Evolutionary conservation across 2,329 filamentous ascomycete genomes (phyloP).

Genomic region (Dichotomopilus funicola): DNA sequence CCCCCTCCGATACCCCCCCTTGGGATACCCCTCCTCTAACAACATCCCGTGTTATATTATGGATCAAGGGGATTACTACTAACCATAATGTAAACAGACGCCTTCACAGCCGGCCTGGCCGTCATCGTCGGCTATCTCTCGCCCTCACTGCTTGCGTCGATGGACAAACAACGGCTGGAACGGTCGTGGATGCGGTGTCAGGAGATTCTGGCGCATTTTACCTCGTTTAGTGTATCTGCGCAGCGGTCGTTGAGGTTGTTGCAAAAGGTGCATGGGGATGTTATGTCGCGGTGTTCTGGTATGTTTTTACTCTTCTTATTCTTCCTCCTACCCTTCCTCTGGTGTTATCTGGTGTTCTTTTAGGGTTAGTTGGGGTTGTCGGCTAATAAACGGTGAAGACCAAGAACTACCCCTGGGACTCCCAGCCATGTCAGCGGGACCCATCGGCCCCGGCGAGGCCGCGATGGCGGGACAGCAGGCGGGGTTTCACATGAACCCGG

Average conservation of each 20-base stretch:
- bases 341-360: neutral
- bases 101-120: slow-evolving; percentile 20
- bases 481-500: neutral
- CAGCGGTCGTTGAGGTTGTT: slow-evolving; percentile 17
- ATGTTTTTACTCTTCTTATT: neutral
- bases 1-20: no score
- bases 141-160: slow-evolving; percentile 3
- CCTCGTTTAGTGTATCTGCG: slow-evolving; percentile 20
- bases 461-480: neutral
- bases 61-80: neutral
- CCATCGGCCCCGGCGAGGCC: neutral
- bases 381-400: neutral
- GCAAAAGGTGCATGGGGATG: slow-evolving; percentile 16
- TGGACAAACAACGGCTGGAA: slow-evolving; percentile 14
- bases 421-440: neutral
- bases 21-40: no score
- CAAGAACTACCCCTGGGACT: neutral
- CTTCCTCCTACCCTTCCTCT: neutral
- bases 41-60: no score
- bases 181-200: slow-evolving; percentile 17
- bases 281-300: slow-evolving; percentile 16
- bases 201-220: slow-evolving; percentile 14
- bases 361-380: neutral
- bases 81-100: slow-evolving; percentile 4
- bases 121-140: slow-evolving; percentile 18